Percentiles rank a stretch among this genome's conserved stretches.
These are phyloP conservation scores for Sclerotinia spermophila DNA, from an alignment of 2,329 filamentous ascomycete genomes.

Conservation along the genomic window DNA sequence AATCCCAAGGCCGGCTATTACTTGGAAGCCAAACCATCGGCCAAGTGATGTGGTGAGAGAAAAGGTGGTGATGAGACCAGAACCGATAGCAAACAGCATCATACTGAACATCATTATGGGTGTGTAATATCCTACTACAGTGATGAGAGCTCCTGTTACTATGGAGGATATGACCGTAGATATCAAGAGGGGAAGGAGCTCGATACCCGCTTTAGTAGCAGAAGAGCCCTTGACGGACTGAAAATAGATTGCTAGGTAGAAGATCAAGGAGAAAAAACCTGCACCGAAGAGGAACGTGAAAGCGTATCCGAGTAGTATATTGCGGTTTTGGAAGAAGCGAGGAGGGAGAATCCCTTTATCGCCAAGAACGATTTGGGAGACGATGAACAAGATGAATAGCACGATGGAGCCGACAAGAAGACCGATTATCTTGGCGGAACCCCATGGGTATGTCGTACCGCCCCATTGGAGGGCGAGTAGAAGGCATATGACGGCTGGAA, in stretches of 20 bases:
- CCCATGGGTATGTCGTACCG: slow-evolving; percentile 40
- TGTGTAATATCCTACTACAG: slow-evolving; percentile 45
- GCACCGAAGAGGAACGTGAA: slow-evolving; percentile 31
- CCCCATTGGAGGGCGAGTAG: slow-evolving; percentile 43
- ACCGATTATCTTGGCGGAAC: slow-evolving; percentile 36
- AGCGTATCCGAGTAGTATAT: slow-evolving; percentile 23
- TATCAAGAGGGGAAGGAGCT: slow-evolving; percentile 43
- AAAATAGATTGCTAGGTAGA: slow-evolving; percentile 38
- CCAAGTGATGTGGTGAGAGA: slow-evolving; percentile 41
- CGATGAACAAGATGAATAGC: slow-evolving; percentile 35
- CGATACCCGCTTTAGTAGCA: slow-evolving; percentile 44
- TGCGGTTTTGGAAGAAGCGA: slow-evolving; percentile 36
- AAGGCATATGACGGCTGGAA: slow-evolving; percentile 39
- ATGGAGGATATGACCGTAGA: slow-evolving; percentile 43
- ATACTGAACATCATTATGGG: slow-evolving; percentile 43
- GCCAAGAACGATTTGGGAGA: slow-evolving; percentile 37
- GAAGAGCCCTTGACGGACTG: slow-evolving; percentile 38
- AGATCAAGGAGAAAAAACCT: slow-evolving; percentile 34
- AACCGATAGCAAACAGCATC: slow-evolving; percentile 39
- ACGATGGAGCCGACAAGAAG: slow-evolving; percentile 37
- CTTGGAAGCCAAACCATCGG: slow-evolving; percentile 57
- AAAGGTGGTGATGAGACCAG: slow-evolving; percentile 44
- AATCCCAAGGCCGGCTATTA: slow-evolving; percentile 39
- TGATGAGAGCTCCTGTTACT: slow-evolving; percentile 39
- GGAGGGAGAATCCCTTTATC: slow-evolving; percentile 39